Conservation (phyloP, 306 rosid genomes). For the Begonia peltatifolia region DNA sequence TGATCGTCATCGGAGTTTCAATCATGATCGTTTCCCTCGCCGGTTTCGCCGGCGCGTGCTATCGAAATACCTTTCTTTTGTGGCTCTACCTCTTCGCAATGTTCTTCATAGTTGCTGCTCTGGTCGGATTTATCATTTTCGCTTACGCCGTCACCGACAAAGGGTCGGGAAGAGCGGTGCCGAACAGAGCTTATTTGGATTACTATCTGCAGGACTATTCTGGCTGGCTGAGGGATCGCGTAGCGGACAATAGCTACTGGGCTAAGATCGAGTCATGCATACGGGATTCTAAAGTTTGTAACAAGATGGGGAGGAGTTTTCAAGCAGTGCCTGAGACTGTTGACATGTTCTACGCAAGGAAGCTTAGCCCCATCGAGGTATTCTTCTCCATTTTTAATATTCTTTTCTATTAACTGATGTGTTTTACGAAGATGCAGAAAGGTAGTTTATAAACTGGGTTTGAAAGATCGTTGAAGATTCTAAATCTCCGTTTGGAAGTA, state of each 20-base stretch:
- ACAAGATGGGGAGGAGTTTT: slow-evolving; percentile 16
- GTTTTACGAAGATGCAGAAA: no score
- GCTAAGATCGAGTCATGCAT: slow-evolving; percentile 53
- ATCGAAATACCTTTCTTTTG: slow-evolving; percentile 63
- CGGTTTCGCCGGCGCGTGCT: slow-evolving; percentile 85
- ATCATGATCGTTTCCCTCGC: slow-evolving; percentile 70
- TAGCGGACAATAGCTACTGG: slow-evolving; percentile 43
- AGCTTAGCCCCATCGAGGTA: slow-evolving; percentile 62
- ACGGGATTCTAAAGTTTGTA: slow-evolving; percentile 52
- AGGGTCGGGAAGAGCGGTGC: slow-evolving; percentile 35
- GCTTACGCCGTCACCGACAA: slow-evolving; percentile 79
- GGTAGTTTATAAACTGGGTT: no score
- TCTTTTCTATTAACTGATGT: no score
- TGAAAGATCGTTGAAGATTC: no score
- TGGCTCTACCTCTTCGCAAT: slow-evolving; percentile 56
- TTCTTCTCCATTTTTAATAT: no score
- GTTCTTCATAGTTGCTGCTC: slow-evolving; percentile 60
- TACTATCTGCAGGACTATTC: slow-evolving; percentile 51
- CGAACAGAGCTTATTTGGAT: slow-evolving; percentile 30
- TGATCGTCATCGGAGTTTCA: slow-evolving; percentile 49
- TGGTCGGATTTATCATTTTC: slow-evolving; percentile 66
- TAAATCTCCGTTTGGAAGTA: no score
- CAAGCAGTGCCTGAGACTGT: slow-evolving; percentile 40
- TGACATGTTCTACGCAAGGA: slow-evolving; percentile 46
- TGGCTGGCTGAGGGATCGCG: slow-evolving; percentile 70